A percentile compares a stretch with the other conserved stretches of the same genome.
phyloP scores from a whole-genome alignment of 2,329 filamentous ascomycete species.

The Beauveria asiatica region DNA sequence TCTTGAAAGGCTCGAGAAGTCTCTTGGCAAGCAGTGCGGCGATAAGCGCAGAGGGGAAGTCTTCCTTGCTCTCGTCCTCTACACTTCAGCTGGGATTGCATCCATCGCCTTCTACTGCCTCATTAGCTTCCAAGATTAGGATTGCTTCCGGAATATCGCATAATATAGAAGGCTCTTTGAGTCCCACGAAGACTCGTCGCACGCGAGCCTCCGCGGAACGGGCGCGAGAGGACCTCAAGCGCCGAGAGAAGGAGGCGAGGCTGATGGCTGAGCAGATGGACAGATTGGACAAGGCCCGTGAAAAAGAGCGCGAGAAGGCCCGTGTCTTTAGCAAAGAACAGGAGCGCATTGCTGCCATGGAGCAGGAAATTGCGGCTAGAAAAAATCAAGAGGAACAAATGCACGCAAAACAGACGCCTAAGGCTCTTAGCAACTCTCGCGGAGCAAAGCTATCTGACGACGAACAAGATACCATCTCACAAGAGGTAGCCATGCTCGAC shows the following conservation, averaged over 20 bases:
- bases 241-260: conserved; percentile 56
- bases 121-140: conserved; percentile 26
- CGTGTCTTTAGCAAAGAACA: conserved; percentile 49
- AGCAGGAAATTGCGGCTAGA: conserved; percentile 43
- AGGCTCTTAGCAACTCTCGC: conserved; percentile 42
- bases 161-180: conserved; percentile 21
- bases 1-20: conserved; percentile 78
- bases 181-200: conserved; percentile 37
- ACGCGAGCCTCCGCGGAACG: conserved; percentile 52
- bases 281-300: conserved; percentile 58
- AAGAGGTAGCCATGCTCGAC: conserved; percentile 49
- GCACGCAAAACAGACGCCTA: conserved; percentile 33
- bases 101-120: conserved; percentile 39
- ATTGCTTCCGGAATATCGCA: conserved; percentile 16
- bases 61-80: conserved; percentile 47
- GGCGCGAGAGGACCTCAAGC: conserved; percentile 54
- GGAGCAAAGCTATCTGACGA: conserved; percentile 34
- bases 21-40: conserved; percentile 71
- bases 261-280: conserved; percentile 51
- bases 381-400: conserved; percentile 45
- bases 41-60: conserved; percentile 54
- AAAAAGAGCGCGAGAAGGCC: conserved; percentile 63
- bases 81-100: conserved; percentile 36
- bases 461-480: conserved; percentile 23
- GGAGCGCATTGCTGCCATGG: conserved; percentile 44